Conservation (phyloP, 2,329 filamentous ascomycete genomes). For the Pseudogymnoascus destructans region DNA sequence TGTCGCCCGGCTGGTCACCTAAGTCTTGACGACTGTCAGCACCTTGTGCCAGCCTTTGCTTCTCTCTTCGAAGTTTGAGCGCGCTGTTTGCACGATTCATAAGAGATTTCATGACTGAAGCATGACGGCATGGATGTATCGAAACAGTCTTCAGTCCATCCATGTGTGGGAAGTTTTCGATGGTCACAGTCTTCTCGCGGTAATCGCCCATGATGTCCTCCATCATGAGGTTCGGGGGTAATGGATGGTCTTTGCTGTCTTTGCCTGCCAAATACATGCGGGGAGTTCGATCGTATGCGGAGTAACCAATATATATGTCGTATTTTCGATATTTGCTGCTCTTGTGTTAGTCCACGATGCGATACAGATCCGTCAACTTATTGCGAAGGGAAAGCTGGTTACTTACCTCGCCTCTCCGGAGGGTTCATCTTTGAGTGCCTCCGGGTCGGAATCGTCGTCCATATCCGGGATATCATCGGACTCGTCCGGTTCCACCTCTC, state of each 20-base stretch:
- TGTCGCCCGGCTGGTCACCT: slow-evolving; percentile 73
- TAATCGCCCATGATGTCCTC: slow-evolving; percentile 94
- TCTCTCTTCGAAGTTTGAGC: slow-evolving; percentile 75
- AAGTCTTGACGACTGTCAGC: slow-evolving; percentile 29
- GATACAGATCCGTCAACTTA: background rate
- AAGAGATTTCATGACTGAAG: slow-evolving; percentile 93
- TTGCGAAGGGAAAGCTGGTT: slow-evolving; percentile 5
- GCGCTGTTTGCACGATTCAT: slow-evolving; percentile 92
- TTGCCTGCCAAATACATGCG: slow-evolving; percentile 93
- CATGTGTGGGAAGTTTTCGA: slow-evolving; percentile 92
- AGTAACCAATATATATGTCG: slow-evolving; percentile 96
- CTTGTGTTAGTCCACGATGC: slow-evolving; percentile 13
- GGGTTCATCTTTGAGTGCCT: slow-evolving; percentile 76
- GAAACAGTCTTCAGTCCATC: slow-evolving; percentile 89
- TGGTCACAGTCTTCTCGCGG: slow-evolving; percentile 95
- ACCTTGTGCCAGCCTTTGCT: slow-evolving; percentile 43
- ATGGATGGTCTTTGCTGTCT: slow-evolving; percentile 62
- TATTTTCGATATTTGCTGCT: slow-evolving; percentile 73
- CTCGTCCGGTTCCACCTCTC: slow-evolving; percentile 56
- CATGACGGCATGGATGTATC: slow-evolving; percentile 94
- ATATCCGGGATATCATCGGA: slow-evolving; percentile 90
- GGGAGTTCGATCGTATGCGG: slow-evolving; percentile 90
- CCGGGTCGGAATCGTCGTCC: slow-evolving; percentile 93
- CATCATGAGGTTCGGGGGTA: slow-evolving; percentile 81
- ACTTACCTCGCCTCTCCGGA: slow-evolving; percentile 31